Evolutionary conservation across 208 protist species (phyloP).

Genomic region (Trichomonas gallinae): DNA sequence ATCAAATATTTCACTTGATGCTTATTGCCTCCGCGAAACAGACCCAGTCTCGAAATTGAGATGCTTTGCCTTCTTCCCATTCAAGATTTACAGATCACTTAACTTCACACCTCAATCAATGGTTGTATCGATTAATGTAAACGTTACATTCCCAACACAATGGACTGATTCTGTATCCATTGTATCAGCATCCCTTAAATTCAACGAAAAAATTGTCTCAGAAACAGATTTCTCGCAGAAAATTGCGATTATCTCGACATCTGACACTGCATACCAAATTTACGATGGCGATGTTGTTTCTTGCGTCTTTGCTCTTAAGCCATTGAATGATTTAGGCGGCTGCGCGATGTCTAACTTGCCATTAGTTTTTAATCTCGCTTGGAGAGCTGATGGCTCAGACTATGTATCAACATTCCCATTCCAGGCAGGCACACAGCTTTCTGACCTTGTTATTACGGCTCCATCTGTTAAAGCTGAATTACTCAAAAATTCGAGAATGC

Average conservation of each 20-base stretch:
- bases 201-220: background rate
- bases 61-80: background rate
- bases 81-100: background rate
- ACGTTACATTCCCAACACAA: background rate
- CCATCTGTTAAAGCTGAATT: background rate
- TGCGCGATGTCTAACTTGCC: background rate
- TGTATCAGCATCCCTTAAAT: background rate
- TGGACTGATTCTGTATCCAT: background rate
- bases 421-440: background rate
- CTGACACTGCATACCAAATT: background rate
- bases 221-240: background rate
- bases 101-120: background rate
- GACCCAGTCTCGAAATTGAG: background rate
- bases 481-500: background rate
- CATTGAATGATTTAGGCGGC: background rate
- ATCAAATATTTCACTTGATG: background rate
- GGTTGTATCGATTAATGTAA: background rate
- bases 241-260: background rate
- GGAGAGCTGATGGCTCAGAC: background rate
- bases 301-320: background rate
- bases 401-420: background rate
- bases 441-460: background rate
- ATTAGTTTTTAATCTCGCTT: background rate
- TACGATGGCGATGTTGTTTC: background rate
- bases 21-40: background rate